Evolutionary conservation across 163 green algal genomes (phyloP).

Genomic region (Scenedesmus sp.): DNA sequence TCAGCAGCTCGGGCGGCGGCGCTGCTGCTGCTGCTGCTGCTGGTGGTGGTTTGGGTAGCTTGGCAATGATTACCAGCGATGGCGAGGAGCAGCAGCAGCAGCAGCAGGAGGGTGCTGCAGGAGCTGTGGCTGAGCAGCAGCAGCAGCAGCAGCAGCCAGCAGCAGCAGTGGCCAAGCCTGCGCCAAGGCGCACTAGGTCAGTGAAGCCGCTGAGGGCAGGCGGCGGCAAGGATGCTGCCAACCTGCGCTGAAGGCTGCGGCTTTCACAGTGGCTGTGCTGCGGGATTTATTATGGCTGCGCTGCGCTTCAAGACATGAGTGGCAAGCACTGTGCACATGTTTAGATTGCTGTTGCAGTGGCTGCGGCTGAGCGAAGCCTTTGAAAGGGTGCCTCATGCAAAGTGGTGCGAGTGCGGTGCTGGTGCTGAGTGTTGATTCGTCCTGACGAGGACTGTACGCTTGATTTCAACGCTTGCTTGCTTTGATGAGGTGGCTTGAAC

Average conservation of each 20-base stretch:
- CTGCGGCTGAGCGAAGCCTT: too few relatives aligned
- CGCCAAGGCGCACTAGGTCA: neutral
- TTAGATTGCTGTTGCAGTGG: too few relatives aligned
- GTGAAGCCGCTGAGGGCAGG: neutral
- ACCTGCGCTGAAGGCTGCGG: neutral
- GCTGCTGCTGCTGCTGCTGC: neutral
- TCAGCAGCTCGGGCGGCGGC: neutral
- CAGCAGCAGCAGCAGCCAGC: neutral
- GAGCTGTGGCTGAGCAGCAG: neutral
- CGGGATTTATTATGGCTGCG: neutral
- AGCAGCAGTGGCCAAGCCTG: neutral
- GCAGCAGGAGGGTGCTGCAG: neutral
- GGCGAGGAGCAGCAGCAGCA: neutral
- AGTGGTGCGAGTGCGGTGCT: too few relatives aligned
- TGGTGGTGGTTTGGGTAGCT: neutral
- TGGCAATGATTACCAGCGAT: neutral
- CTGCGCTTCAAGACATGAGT: too few relatives aligned
- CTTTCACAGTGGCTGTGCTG: neutral
- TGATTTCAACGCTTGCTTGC: too few relatives aligned
- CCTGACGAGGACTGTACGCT: too few relatives aligned
- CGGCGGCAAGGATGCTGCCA: neutral
- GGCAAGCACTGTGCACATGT: too few relatives aligned
- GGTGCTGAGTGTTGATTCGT: too few relatives aligned
- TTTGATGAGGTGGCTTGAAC: too few relatives aligned
- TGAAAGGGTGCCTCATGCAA: too few relatives aligned